Conservation (phyloP, 805 yeast species). For the Sungouiella blattae region DNA sequence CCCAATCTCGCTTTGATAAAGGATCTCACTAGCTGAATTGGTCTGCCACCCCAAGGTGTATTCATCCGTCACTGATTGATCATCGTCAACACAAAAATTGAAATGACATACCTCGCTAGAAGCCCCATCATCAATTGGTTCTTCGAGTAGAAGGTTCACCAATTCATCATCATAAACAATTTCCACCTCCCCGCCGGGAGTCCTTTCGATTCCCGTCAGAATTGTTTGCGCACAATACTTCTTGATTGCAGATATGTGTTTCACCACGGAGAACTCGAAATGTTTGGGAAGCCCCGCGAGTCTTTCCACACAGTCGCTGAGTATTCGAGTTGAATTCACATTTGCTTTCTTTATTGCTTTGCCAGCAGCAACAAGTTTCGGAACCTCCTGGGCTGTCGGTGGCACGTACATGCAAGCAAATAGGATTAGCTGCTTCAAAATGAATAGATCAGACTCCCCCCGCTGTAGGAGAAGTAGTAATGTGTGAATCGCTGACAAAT, state of each 20-base stretch:
- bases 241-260: neutral
- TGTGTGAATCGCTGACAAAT: slow-evolving; percentile 14
- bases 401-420: slow-evolving; percentile 19
- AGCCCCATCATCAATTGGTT: no score
- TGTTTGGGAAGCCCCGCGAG: slow-evolving; percentile 9
- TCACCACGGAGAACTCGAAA: slow-evolving; percentile 2
- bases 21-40: neutral
- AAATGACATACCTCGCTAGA: neutral
- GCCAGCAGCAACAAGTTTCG: slow-evolving; percentile 15
- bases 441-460: slow-evolving; percentile 27
- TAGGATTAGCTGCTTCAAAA: slow-evolving; percentile 23
- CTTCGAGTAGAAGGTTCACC: slow-evolving; percentile 6
- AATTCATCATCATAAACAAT: slow-evolving; percentile 10
- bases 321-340: slow-evolving; percentile 10
- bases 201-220: neutral
- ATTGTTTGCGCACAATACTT: neutral
- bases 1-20: no score
- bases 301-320: slow-evolving; percentile 24
- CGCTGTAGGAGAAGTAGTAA: slow-evolving; percentile 16
- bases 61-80: neutral
- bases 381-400: slow-evolving; percentile 12
- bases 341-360: slow-evolving; percentile 19
- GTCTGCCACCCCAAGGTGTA: slow-evolving; percentile 1
- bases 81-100: no score
- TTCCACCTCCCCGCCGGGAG: neutral